Base-by-base conservation (phyloP, 2,329 filamentous ascomycete genomes). In the Hymenoscyphus albidus region DNA sequence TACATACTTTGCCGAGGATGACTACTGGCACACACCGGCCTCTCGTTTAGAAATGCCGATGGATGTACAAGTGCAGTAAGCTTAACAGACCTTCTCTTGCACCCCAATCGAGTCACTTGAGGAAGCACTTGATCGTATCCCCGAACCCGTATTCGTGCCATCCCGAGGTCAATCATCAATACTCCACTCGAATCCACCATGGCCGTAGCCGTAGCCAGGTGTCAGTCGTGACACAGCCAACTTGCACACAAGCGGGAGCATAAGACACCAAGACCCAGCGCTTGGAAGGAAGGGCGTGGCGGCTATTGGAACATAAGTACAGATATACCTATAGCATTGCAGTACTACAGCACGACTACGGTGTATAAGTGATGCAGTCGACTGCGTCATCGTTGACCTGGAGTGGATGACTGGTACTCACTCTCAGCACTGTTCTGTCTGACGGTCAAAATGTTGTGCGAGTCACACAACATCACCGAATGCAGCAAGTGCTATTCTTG, bases 401-500 rank as follows among this genome's bases (percentile, higher is more conserved):
- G 27, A 27, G 27, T 27, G 27, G 27, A 27, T 27, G 27, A 27
- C 27, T 27, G 27, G 27, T 3, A 27, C 27, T 27, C 27, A 27
- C 27, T 27, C 27, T 27, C 27, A 27, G 27, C 27, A 3, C 27
- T 27, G 27, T 3, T 51, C 44, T 22, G 12, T n/a, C n/a, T 51
- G 44, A 56, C 12, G 7, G 27, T 2, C 54, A 27, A n/a, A 56
- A 10, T 32, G 54, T 10, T 14, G 57, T 59, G 58, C 4, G 32
- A 44, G 59, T 61, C 39, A 61, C 58, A 59, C 58, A 42, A 63
- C 5, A 6, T 35, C 5, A 35, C 61, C 54, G 12, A 14, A 54
- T 55, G 32, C 55, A 32, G 40, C 55, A 38, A 57, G 27, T 57
- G 55, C 32, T 57, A 57, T 57, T 57, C 40, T 59, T 59, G 35